Base-by-base conservation (phyloP, 345 rosid genomes). In the Populus nigra region DNA sequence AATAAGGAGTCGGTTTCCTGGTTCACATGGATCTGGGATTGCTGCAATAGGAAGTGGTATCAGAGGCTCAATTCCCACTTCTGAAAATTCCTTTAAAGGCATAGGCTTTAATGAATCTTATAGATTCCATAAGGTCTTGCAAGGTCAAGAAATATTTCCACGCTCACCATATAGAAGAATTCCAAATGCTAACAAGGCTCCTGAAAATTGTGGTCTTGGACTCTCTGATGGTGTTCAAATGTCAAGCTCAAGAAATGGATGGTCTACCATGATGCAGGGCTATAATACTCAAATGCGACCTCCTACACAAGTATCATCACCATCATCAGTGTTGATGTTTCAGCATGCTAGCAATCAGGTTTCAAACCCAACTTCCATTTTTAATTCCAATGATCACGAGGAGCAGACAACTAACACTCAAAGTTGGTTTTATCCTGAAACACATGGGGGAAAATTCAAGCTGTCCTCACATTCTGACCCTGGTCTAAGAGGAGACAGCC, bases 61-160 rank as follows among this genome's bases (percentile, higher is more conserved):
- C 76, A 73, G 83, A 78, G 87, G 80, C 72, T 66, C 79, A 3
- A 41, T 55, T 5, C 41, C 66, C 76, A 78, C 68, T 75, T 68
- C 88, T 29, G 86, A 78, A 31, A 62, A 83, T 72, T 73, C 89
- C 66, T 73, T 45, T 71, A 87, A 86, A 80, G 85, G 91, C 83
- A 82, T 73, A 53, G 93, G 88, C 86, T 90, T 87, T 78, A 80
- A 88, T 76, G 94, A 92, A 84, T 88, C 93, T 78, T 81, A 81
- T 65, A 84, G 87, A 83, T 92, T 88, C 88, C 93, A 83, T 77
- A 87, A 92, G 93, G 99, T 93, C 94, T 92, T 96, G 91, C 97
- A 93, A 96, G 97, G 99, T 96, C 99, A 93, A 96, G 98, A 93
- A 92, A 92, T 88, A 75, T 87, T 84, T 84, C 83, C 89, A 23